Percentiles rank a stretch among this genome's conserved stretches.
These are phyloP conservation scores for Copromyces sp. DNA, from an alignment of 495 filamentous ascomycete genomes.

Conservation along the genomic window DNA sequence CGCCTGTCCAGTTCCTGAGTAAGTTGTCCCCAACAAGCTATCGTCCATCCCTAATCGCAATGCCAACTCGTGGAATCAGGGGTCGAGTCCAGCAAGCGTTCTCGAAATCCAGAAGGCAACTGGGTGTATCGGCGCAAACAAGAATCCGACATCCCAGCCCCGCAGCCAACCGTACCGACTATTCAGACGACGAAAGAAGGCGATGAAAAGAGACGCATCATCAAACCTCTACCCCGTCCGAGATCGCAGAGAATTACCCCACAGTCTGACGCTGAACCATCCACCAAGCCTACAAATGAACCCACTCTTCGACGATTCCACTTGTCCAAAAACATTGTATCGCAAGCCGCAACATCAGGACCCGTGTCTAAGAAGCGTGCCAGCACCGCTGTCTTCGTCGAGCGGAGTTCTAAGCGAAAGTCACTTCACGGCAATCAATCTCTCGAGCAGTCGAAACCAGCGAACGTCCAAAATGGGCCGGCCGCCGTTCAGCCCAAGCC, in stretches of 20 bases:
- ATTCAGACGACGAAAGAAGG: conserved; percentile 19
- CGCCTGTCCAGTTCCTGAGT: conserved; percentile 44
- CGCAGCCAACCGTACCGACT: conserved; percentile 8
- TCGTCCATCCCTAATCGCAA: neutral
- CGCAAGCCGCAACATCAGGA: conserved; percentile 9
- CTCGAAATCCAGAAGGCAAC: conserved; percentile 22
- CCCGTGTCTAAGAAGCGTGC: conserved; percentile 28
- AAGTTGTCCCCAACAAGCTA: conserved; percentile 10
- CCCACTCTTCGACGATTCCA: conserved; percentile 32
- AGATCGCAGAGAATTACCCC: neutral
- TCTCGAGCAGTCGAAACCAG: neutral
- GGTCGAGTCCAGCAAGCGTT: conserved; percentile 29
- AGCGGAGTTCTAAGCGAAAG: conserved; percentile 29
- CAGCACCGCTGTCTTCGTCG: conserved; percentile 37
- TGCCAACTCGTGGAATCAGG: conserved; percentile 9
- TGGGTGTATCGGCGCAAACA: conserved; percentile 36
- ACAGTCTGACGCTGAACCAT: neutral
- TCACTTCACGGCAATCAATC: neutral
- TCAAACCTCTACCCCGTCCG: conserved; percentile 4
- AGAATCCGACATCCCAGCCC: neutral
- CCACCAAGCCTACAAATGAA: conserved; percentile 6
- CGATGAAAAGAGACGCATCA: conserved; percentile 12
- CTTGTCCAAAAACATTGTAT: conserved; percentile 29
- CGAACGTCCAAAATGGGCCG: neutral
- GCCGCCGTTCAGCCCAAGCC: neutral